A percentile compares a stretch with the other conserved stretches of the same genome.
Conservation (phyloP, 1,284 basidiomycete genomes). For the Apiotrichum domesticum region DNA sequence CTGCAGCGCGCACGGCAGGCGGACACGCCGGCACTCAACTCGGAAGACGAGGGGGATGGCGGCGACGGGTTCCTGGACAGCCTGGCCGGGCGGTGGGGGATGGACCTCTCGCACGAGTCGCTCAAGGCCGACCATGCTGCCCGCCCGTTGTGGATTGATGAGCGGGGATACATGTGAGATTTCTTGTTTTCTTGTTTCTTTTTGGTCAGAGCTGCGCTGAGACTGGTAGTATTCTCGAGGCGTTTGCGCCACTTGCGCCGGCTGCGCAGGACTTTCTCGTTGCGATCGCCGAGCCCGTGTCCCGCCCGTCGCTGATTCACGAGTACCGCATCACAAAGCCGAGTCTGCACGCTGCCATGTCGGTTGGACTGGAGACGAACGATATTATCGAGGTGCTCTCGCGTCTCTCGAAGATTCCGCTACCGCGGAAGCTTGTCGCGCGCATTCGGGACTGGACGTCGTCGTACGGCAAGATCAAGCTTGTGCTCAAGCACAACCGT, state of each 20-base stretch:
- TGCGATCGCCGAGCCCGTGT: conserved; percentile 97
- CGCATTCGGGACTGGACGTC: conserved; percentile 86
- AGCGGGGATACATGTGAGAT: conserved; percentile 70
- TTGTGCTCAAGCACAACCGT: conserved; percentile 93
- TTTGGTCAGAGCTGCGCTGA: not conserved
- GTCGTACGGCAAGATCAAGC: conserved; percentile 94
- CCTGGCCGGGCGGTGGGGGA: conserved; percentile 25
- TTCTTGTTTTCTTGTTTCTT: too few relatives aligned
- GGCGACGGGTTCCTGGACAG: conserved; percentile 30
- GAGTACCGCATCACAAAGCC: conserved; percentile 99
- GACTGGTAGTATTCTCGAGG: conserved; percentile 66
- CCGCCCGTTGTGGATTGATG: conserved; percentile 91
- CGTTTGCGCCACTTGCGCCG: conserved; percentile 92
- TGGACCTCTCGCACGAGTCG: conserved; percentile 55
- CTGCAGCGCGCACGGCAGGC: conserved; percentile 25
- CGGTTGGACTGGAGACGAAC: conserved; percentile 93
- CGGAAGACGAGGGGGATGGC: conserved; percentile 13
- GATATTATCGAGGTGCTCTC: conserved; percentile 96
- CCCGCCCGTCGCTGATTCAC: conserved; percentile 95
- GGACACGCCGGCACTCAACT: too few relatives aligned
- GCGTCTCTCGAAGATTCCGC: conserved; percentile 83
- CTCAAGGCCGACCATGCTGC: conserved; percentile 84
- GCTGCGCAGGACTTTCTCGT: conserved; percentile 98
- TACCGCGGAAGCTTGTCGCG: conserved; percentile 71
- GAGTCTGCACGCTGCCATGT: conserved; percentile 96